A percentile compares a stretch with the other conserved stretches of the same genome.
phyloP scores from a whole-genome alignment of 345 rosid genomes.

The Eucalyptus brandiana region DNA sequence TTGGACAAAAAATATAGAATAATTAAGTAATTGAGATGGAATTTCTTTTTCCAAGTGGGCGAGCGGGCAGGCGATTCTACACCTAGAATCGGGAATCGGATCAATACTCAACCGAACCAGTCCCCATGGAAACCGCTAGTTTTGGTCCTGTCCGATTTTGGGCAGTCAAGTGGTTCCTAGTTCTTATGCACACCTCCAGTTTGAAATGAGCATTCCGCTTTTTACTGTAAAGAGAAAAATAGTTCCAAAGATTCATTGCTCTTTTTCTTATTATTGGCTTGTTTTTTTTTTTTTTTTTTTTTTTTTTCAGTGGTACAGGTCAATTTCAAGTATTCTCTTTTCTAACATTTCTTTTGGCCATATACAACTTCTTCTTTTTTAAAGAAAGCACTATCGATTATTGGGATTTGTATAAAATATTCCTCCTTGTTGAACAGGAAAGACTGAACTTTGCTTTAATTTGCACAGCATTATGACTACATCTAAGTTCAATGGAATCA shows the following conservation, averaged over 20 bases:
- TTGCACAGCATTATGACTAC: neutral
- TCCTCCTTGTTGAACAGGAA: neutral
- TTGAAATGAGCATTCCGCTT: neutral
- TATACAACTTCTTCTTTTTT: neutral
- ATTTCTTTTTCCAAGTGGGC: no score
- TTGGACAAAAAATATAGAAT: no score
- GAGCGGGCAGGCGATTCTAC: fast-evolving
- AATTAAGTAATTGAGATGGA: no score
- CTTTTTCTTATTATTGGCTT: neutral
- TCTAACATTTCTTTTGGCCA: neutral
- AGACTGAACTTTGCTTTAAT: neutral
- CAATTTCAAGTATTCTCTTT: no score
- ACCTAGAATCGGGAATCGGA: no score
- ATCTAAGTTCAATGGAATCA: neutral
- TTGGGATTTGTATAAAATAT: no score
- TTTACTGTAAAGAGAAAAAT: no score
- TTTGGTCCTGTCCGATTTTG: fast-evolving
- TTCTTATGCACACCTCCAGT: no score
- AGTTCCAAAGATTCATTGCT: neutral
- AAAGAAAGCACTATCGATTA: neutral
- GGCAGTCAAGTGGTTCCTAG: no score
- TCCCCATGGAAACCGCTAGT: no score
- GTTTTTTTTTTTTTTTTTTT: no score
- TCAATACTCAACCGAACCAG: no score
- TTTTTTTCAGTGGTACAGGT: neutral